Conservation (phyloP, 129 eudicot genomes). For the Arctium minus region DNA sequence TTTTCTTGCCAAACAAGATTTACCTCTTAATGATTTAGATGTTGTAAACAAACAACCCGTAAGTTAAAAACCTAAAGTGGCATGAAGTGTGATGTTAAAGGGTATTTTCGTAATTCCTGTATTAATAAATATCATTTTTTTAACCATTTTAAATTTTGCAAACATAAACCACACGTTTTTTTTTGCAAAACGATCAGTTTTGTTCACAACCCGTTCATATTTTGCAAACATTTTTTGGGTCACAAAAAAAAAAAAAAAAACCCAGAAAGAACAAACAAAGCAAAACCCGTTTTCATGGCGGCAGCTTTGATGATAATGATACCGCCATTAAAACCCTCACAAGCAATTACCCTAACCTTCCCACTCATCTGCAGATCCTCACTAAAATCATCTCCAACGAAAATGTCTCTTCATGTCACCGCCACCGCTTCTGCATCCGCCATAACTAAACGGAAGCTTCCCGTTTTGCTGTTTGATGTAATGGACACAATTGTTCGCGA, state of each 20-base stretch:
- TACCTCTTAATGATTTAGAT: too few species aligned
- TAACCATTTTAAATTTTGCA: not conserved
- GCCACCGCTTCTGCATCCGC: not conserved
- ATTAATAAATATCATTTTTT: too few species aligned
- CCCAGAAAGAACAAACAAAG: too few species aligned
- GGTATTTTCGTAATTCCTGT: not conserved
- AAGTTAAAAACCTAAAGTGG: too few species aligned
- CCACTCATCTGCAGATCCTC: slow-evolving; percentile 25
- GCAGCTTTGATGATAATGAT: not conserved
- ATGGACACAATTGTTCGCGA: slow-evolving; percentile 95
- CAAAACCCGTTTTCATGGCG: not conserved
- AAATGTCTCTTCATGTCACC: slow-evolving; percentile 12
- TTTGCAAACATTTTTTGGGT: not conserved
- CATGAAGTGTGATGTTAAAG: not conserved
- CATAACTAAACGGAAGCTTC: slow-evolving; percentile 45
- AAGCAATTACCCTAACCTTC: slow-evolving; percentile 1
- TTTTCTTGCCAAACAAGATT: too few species aligned
- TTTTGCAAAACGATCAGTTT: too few species aligned
- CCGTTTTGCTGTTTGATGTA: slow-evolving; percentile 72
- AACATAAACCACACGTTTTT: not conserved
- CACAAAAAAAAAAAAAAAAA: not conserved
- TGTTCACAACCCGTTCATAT: not conserved
- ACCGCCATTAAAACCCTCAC: slow-evolving; percentile 32
- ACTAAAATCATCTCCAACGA: slow-evolving; percentile 13
- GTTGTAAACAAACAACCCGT: too few species aligned